phyloP scores from a whole-genome alignment of 306 rosid species.

The Argentina anserina region DNA sequence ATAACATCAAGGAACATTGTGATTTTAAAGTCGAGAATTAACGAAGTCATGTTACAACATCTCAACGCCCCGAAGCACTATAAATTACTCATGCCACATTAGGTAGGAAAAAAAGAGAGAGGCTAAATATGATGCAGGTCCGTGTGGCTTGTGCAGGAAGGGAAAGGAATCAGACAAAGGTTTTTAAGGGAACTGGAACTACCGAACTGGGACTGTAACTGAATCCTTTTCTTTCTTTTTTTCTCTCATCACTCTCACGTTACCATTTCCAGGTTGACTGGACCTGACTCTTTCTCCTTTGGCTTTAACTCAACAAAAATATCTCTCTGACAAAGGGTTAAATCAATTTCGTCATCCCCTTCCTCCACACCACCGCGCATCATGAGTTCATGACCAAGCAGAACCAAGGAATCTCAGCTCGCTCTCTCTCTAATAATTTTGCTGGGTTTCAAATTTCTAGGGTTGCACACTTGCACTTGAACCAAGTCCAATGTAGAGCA shows the following conservation, averaged over 20 bases:
- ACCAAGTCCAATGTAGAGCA: neutral
- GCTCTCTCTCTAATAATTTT: constrained; percentile 2
- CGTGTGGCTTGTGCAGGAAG: neutral
- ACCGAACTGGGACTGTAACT: constrained; percentile 4
- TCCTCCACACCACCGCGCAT: neutral
- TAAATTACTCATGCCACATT: too few relatives aligned
- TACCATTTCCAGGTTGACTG: neutral
- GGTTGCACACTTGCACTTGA: constrained; percentile 2
- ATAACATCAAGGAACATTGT: too few relatives aligned
- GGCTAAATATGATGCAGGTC: too few relatives aligned
- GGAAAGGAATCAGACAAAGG: neutral
- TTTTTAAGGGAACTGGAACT: neutral
- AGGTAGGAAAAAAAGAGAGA: too few relatives aligned
- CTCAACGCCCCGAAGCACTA: too few relatives aligned
- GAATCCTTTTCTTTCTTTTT: neutral
- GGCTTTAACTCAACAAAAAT: neutral
- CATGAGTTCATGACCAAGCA: constrained; percentile 10
- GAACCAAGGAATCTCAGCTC: neutral
- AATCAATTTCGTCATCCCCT: constrained; percentile 10
- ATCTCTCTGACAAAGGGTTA: constrained; percentile 4
- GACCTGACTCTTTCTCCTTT: neutral
- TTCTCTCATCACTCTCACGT: neutral
- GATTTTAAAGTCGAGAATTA: too few relatives aligned
- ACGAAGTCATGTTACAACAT: too few relatives aligned
- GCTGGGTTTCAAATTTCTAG: constrained; percentile 28